Percentiles rank a stretch among this genome's conserved stretches.
phyloP scores from a whole-genome alignment of 129 eudicot genomes.

The Chrysanthemum makinoi region DNA sequence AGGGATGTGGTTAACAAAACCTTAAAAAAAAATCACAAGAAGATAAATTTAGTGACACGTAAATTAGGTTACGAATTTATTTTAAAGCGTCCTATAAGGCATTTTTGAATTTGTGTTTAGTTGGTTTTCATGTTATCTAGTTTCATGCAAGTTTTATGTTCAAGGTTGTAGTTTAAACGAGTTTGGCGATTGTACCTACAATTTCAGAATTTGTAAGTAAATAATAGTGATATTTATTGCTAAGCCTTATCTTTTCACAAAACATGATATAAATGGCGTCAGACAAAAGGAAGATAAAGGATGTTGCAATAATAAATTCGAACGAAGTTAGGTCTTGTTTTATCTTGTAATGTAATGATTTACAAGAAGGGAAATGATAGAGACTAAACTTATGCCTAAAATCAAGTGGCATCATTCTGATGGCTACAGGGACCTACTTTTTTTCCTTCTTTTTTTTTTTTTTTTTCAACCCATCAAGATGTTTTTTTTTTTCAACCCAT shows the following conservation, averaged over 20 bases:
- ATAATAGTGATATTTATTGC: constrained; percentile 13
- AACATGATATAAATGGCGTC: constrained; percentile 27
- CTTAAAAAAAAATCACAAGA: too few relatives aligned
- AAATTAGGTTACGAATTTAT: too few relatives aligned
- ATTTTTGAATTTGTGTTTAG: not conserved
- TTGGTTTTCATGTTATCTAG: not conserved
- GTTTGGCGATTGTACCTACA: not conserved
- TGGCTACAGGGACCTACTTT: too few relatives aligned
- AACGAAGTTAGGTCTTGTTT: not conserved
- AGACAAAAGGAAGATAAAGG: constrained; percentile 24
- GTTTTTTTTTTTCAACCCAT: too few relatives aligned
- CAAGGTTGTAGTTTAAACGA: not conserved
- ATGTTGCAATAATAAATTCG: constrained; percentile 24
- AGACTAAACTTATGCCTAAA: too few relatives aligned
- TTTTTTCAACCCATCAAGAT: too few relatives aligned
- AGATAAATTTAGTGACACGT: too few relatives aligned
- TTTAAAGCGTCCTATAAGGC: not conserved
- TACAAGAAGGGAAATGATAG: too few relatives aligned
- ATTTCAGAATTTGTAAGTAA: constrained; percentile 3
- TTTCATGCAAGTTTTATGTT: not conserved
- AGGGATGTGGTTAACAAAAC: too few relatives aligned
- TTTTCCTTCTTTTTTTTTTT: too few relatives aligned
- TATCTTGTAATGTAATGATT: too few relatives aligned
- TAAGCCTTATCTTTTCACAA: constrained; percentile 8
- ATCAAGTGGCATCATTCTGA: too few relatives aligned